Base-by-base conservation (phyloP, 129 eudicot genomes). In the Centaurea solstitialis region DNA sequence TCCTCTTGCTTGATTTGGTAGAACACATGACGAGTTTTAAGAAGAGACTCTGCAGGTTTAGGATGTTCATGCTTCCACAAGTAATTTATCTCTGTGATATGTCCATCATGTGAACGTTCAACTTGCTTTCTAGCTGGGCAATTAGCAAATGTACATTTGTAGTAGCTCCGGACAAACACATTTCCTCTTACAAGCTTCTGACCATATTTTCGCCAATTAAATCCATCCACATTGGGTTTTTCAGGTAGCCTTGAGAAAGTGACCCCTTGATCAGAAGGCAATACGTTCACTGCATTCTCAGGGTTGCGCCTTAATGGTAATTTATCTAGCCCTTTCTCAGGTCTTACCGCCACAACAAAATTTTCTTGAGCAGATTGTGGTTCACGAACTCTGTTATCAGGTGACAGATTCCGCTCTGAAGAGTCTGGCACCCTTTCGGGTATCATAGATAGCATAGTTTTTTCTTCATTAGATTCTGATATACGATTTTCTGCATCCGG, bases 141-240 rank as follows among this genome's bases (percentile, higher is more conserved):
- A 76, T 80, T 86, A 6, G 77, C 86, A 65, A 70, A 78, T 47
- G 94, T 86, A 76, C 97, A 92, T 83, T 82, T 92, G 86, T 92
- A 90, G 83, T 92, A 92, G 80, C 94, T 90, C 80, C 97, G 86
- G 35, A 85, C 66, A 83, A 83, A 88, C 76, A 83, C 64, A 71
- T 90, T 90, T 79, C 93, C 94, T 79, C 86, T 81, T 6, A 92
- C 91, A 41, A 86, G 70, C 80, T 92, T 92, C 84, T 92, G 97
- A 61, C 97, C 97, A 83, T 92, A 92, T 82, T 92, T 92, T 73
- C 97, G 79, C 92, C 94, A 92, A 73, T 88, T 92, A 85, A 84
- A 92, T 68, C 94, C 97, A 57, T 92, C 97, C 78, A 83, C 84
- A 3, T 81, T 84, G 37, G 91, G 89, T 84, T 87, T 90, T 62